Evolutionary conservation across 164 flowering plant species (phyloP).

Genomic region (Platanus orientalis): DNA sequence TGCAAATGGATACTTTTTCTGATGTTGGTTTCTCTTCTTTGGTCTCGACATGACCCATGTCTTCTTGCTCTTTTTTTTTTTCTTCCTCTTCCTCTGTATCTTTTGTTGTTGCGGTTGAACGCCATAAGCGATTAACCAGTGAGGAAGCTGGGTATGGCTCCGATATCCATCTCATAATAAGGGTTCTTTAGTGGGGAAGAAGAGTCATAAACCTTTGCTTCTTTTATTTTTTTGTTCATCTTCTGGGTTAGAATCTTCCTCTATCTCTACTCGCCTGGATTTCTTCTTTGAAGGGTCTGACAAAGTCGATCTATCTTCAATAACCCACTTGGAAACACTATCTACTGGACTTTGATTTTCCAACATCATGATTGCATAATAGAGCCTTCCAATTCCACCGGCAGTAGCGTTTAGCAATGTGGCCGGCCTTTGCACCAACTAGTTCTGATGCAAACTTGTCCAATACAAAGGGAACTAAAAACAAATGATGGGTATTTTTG

Average conservation of each 20-base stretch:
- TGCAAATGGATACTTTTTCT: slow-evolving; percentile 17
- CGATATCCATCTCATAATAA: slow-evolving; percentile 68
- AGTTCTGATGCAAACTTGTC: slow-evolving; percentile 46
- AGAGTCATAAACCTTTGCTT: slow-evolving; percentile 11
- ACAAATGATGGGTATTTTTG: no score
- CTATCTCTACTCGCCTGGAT: slow-evolving; percentile 11
- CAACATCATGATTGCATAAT: slow-evolving; percentile 16
- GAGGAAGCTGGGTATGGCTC: slow-evolving; percentile 69
- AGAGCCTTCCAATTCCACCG: slow-evolving; percentile 24
- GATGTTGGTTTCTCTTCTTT: slow-evolving; percentile 10
- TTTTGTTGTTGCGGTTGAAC: slow-evolving; percentile 22
- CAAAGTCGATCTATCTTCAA: slow-evolving; percentile 17
- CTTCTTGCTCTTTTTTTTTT: slow-evolving; percentile 13
- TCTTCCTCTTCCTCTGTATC: slow-evolving; percentile 8
- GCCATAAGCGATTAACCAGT: slow-evolving; percentile 43
- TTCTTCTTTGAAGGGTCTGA: slow-evolving; percentile 2
- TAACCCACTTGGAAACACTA: slow-evolving; percentile 22
- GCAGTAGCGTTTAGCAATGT: slow-evolving; percentile 8
- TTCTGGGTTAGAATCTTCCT: slow-evolving; percentile 14
- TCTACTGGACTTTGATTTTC: slow-evolving; percentile 15
- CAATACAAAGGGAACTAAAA: no score
- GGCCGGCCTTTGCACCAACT: background rate
- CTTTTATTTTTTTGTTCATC: slow-evolving; percentile 17
- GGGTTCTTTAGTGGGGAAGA: slow-evolving; percentile 56
- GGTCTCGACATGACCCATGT: background rate